Percentiles rank a stretch among this genome's conserved stretches.
phyloP scores from a whole-genome alignment of 2,329 filamentous ascomycete genomes.

The Aspergillus arachidicola region DNA sequence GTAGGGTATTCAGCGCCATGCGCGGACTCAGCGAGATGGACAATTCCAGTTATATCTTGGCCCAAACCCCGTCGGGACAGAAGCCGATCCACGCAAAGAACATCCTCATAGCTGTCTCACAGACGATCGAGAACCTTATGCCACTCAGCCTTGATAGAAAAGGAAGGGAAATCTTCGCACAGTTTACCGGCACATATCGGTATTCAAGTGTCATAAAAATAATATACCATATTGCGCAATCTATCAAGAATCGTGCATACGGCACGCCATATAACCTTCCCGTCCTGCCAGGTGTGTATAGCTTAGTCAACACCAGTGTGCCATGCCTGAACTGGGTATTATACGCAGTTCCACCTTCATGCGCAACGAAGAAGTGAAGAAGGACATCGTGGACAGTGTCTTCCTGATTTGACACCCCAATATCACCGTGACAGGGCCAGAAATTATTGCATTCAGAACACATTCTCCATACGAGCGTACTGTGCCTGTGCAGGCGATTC shows the following conservation, averaged over 20 bases:
- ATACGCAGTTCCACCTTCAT: background rate
- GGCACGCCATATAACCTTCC: background rate
- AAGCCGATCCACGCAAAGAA: background rate
- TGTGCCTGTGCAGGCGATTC: no score
- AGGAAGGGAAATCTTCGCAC: background rate
- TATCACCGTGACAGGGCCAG: background rate
- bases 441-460: background rate
- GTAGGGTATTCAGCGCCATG: background rate
- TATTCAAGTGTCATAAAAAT: background rate
- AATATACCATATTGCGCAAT: background rate
- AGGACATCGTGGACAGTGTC: background rate
- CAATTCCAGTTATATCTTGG: background rate
- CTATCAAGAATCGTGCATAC: background rate
- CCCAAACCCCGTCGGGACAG: background rate
- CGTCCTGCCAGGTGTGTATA: background rate
- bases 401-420: background rate
- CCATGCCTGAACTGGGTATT: background rate
- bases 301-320: background rate
- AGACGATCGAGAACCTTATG: background rate
- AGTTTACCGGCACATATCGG: background rate
- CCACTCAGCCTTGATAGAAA: background rate
- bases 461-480: background rate
- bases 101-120: background rate
- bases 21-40: background rate
- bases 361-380: background rate